Conservation (phyloP, 371 early-diverging fungal species). For the Chytridiales sp. region DNA sequence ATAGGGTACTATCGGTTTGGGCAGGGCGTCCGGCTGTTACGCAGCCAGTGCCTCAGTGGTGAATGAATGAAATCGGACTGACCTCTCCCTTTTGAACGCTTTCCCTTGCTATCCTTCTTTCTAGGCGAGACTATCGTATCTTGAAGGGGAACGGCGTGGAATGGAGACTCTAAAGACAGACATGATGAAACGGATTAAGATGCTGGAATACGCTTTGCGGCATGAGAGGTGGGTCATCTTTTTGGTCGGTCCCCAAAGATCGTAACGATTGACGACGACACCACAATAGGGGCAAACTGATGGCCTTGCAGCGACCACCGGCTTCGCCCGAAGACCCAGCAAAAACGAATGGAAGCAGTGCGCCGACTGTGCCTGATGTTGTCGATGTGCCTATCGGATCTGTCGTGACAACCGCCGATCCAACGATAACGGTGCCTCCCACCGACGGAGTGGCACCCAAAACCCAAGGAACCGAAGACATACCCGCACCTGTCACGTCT, state of each 20-base stretch:
- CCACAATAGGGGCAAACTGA: background rate
- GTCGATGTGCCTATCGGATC: no score
- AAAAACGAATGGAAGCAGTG: background rate
- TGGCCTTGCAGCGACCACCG: background rate
- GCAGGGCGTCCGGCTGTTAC: no score
- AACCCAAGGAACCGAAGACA: constrained; percentile 4
- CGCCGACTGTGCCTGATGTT: background rate
- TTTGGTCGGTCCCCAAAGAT: background rate
- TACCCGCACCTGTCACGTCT: background rate
- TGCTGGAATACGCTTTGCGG: constrained; percentile 82
- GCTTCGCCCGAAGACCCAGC: background rate
- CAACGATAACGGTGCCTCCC: no score
- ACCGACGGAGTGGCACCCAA: background rate
- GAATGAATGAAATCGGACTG: no score
- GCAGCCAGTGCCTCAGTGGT: no score
- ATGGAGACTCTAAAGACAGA: constrained; percentile 74
- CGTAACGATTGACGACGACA: no score
- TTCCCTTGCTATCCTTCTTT: background rate
- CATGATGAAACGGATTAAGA: constrained; percentile 76
- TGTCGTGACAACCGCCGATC: no score
- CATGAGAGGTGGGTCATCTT: constrained; percentile 40
- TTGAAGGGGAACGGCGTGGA: constrained; percentile 83
- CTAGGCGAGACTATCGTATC: constrained; percentile 66
- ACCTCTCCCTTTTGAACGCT: background rate
- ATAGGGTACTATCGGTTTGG: no score